Evolutionary conservation across 1,284 basidiomycete genomes (phyloP).

Genomic region (Rhodotorula sp.): DNA sequence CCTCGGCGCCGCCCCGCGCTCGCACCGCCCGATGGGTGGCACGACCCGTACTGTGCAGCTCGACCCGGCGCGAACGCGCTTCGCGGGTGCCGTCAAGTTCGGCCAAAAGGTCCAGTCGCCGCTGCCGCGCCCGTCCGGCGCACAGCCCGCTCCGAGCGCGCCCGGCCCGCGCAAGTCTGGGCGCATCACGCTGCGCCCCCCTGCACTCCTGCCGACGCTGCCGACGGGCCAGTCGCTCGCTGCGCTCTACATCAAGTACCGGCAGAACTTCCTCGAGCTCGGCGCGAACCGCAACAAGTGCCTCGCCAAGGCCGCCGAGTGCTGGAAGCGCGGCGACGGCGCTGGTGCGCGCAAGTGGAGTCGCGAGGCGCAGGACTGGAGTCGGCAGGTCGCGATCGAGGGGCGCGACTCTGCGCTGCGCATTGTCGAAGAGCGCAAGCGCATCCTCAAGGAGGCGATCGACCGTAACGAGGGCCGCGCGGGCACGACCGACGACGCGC

Average conservation of each 20-base stretch:
- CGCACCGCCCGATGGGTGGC: slow-evolving; percentile 55
- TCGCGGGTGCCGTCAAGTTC: slow-evolving; percentile 73
- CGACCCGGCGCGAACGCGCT: slow-evolving; percentile 80
- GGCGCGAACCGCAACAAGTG: slow-evolving; percentile 92
- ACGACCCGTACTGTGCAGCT: slow-evolving; percentile 50
- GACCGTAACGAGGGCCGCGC: slow-evolving; percentile 38
- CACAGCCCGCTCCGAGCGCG: too few relatives aligned
- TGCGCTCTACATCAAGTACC: slow-evolving; percentile 80
- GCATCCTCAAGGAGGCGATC: slow-evolving; percentile 74
- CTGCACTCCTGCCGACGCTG: slow-evolving; percentile 82
- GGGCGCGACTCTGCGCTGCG: slow-evolving; percentile 70
- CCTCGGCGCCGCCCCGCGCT: slow-evolving; percentile 56
- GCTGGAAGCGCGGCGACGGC: slow-evolving; percentile 90
- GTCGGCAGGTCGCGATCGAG: slow-evolving; percentile 82
- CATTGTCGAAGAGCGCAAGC: slow-evolving; percentile 77
- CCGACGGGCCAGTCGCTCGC: slow-evolving; percentile 77
- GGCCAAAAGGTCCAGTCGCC: slow-evolving; percentile 27
- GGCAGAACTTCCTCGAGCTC: slow-evolving; percentile 79
- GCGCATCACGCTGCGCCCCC: slow-evolving; percentile 76
- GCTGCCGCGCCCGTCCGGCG: background rate
- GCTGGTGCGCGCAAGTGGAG: slow-evolving; percentile 91
- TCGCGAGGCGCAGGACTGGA: slow-evolving; percentile 87
- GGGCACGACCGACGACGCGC: slow-evolving; percentile 46
- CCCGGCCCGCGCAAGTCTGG: slow-evolving; percentile 70
- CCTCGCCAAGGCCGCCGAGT: slow-evolving; percentile 90